Evolutionary conservation across 768 basidiomycete species (phyloP).

Genomic region (Mycena chlorophos): DNA sequence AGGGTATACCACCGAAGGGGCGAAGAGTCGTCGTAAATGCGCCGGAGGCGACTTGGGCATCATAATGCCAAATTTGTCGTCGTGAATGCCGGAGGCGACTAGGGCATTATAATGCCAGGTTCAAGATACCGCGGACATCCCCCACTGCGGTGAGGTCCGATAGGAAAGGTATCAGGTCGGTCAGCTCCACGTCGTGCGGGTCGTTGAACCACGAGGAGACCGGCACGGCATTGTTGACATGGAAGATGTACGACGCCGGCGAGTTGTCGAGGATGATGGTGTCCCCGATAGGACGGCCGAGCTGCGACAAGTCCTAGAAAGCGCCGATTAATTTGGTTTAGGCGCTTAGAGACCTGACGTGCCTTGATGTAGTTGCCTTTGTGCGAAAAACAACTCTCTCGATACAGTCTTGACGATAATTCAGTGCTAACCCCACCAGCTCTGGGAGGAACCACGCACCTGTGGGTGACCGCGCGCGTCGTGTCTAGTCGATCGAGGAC

Average conservation of each 20-base stretch:
- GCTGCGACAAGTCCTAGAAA: slow-evolving; percentile 87
- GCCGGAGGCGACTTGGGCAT: slow-evolving; percentile 11
- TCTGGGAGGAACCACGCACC: too few relatives aligned
- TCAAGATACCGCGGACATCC: slow-evolving; percentile 90
- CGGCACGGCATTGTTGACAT: slow-evolving; percentile 98
- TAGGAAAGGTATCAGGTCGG: slow-evolving; percentile 93
- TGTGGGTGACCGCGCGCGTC: slow-evolving; percentile 88
- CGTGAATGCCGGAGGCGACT: not conserved
- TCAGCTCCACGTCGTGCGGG: slow-evolving; percentile 96
- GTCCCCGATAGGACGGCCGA: slow-evolving; percentile 90
- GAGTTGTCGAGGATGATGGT: slow-evolving; percentile 99
- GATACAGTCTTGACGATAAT: too few relatives aligned
- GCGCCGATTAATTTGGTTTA: not conserved
- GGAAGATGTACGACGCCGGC: slow-evolving; percentile 98
- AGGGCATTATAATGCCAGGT: slow-evolving; percentile 66
- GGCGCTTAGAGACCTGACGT: slow-evolving; percentile 17
- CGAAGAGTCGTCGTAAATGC: too few relatives aligned
- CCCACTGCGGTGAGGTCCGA: slow-evolving; percentile 81
- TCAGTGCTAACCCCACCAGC: too few relatives aligned
- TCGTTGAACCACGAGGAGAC: slow-evolving; percentile 99
- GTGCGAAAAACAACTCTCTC: slow-evolving; percentile 99
- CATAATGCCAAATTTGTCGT: slow-evolving; percentile 84
- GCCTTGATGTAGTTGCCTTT: slow-evolving; percentile 99
- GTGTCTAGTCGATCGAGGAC: slow-evolving; percentile 96
- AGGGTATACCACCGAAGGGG: slow-evolving; percentile 22